These are phyloP conservation scores for Daldinia eschscholtzii DNA, from an alignment of 2,329 filamentous ascomycete genomes.

Conservation along the genomic window DNA sequence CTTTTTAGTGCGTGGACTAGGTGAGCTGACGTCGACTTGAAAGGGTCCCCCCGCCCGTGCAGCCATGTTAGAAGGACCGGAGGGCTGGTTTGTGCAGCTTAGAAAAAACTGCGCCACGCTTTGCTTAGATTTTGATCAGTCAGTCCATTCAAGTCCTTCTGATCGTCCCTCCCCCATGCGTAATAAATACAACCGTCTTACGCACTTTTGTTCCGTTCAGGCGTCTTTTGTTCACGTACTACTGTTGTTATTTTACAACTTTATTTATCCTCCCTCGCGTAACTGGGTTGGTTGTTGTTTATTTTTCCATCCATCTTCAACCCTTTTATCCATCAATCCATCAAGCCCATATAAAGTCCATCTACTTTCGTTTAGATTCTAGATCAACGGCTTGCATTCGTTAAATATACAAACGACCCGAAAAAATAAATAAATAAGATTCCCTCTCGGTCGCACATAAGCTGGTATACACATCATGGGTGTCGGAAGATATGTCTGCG, in stretches of 20 bases:
- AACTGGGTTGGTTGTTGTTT: constrained; percentile 25
- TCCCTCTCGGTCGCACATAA: constrained; percentile 30
- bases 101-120: constrained; percentile 49
- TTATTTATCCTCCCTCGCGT: constrained; percentile 29
- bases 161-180: constrained; percentile 31
- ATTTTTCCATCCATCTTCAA: neutral
- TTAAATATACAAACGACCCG: constrained; percentile 18
- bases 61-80: constrained; percentile 32
- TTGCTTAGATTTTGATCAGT: constrained; percentile 37
- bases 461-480: constrained; percentile 61
- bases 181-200: constrained; percentile 50
- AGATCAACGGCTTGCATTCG: constrained; percentile 31
- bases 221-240: constrained; percentile 20
- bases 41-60: constrained; percentile 18
- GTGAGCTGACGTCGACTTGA: constrained; percentile 41
- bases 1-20: constrained; percentile 20
- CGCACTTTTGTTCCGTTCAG: constrained; percentile 32
- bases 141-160: constrained; percentile 21
- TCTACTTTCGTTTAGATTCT: constrained; percentile 24
- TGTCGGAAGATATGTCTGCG: constrained; percentile 84
- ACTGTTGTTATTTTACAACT: constrained; percentile 17
- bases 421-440: constrained; percentile 20
- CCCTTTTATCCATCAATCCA: neutral
- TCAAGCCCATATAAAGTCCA: constrained; percentile 14
- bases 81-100: constrained; percentile 10